Conservation (phyloP, 1,284 basidiomycete genomes). For the Earliella scabrosa region DNA sequence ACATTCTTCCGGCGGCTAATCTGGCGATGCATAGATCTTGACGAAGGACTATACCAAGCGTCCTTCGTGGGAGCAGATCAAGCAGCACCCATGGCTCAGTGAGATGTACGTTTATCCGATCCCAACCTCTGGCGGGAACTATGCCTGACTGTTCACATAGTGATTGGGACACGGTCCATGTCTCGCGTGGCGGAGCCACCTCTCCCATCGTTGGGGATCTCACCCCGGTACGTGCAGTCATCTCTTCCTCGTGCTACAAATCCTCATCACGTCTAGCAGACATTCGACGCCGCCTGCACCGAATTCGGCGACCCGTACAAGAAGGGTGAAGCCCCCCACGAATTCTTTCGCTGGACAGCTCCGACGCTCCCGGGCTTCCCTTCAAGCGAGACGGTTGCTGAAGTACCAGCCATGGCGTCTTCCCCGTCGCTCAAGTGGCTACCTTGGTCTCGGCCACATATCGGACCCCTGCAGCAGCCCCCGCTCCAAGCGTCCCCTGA, state of each 20-base stretch:
- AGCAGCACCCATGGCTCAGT: slow-evolving; percentile 27
- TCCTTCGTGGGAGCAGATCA: slow-evolving; percentile 25
- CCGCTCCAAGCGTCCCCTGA: neutral
- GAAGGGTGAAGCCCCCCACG: neutral
- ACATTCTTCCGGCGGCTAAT: neutral
- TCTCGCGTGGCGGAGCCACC: neutral
- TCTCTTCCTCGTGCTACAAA: neutral
- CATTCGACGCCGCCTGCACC: neutral
- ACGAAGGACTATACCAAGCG: slow-evolving; percentile 24
- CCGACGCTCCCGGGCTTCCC: neutral
- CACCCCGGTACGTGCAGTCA: neutral
- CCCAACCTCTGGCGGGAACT: no score
- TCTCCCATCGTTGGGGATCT: neutral
- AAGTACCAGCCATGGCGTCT: neutral
- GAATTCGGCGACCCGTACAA: neutral
- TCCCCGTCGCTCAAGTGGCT: neutral
- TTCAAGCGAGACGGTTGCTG: neutral
- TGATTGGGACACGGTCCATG: neutral
- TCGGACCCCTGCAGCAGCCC: neutral
- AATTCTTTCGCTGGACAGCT: neutral
- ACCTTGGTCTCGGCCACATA: neutral
- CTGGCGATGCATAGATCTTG: slow-evolving; percentile 21
- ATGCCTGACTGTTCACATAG: neutral
- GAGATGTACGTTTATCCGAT: slow-evolving; percentile 16
- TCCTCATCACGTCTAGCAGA: neutral